Base-by-base conservation (phyloP, 1,139 yeast genomes). In the Zygotorulaspora mrakii region DNA sequence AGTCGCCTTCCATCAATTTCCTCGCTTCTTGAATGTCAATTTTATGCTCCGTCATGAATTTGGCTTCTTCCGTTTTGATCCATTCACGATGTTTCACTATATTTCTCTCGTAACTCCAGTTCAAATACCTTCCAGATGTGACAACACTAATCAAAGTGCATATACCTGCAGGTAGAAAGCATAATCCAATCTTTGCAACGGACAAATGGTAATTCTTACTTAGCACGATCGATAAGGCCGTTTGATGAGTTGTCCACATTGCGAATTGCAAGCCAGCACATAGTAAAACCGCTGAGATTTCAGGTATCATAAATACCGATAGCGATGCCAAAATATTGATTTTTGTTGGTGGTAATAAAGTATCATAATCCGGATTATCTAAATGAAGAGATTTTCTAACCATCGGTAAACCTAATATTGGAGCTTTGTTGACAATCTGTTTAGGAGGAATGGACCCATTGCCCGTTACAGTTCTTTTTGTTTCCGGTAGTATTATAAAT, bases 171-270 rank as follows among this genome's bases (percentile, higher is more conserved):
- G 82, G 76, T 31, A 79, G 57, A 52, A 71, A 85, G 33, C 85
- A 77, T 18, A 79, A 57, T 1, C 94, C 94, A 31, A 83, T 70
- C 25, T 74, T 68, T 13, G 76, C 64, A 1, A 78, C 73, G 2
- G 69, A 49, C 45, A 75, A 74, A 4, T 68, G 66, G 48, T 83
- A 83, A 6, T 63, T 47, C 6, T 63, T 57, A 7, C 74, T 61
- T 18, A 84, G 60, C 4, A 72, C 61, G 0, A 82, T 72, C 0
- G 89, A 73, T 41, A 82, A 61, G 0, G 86, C 73, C 0, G 94
- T 82, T 43, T 81, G 69, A 25, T 77, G 69, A 64, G 80, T 71
- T n/a, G 80, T 76, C 88, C 89, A 84, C 3, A 75, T 64, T 0
- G 87, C 70, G 56, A 77, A 83, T 45, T 76, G 76, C 6, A 84